Conservation (phyloP, 2,329 filamentous ascomycete genomes). For the Coleophoma eucalyptorum region DNA sequence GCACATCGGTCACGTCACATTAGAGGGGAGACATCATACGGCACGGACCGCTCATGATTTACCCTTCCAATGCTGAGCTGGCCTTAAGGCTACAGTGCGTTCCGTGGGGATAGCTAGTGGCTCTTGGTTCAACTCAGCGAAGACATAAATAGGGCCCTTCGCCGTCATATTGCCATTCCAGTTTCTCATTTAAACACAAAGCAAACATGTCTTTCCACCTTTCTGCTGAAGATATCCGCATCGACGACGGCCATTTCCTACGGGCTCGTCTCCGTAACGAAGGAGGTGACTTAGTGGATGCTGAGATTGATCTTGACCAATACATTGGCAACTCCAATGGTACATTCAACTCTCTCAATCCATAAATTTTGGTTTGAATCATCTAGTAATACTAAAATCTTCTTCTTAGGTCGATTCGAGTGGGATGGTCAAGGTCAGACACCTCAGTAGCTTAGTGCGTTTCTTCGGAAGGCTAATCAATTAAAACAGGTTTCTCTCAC, state of each 20-base stretch:
- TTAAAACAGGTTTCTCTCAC: conserved; percentile 26
- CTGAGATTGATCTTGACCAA: conserved; percentile 53
- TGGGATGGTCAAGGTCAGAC: conserved; percentile 30
- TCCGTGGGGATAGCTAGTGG: too few species aligned
- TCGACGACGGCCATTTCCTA: conserved; percentile 47
- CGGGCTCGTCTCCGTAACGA: conserved; percentile 41
- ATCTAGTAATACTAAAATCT: background rate
- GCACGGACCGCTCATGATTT: too few species aligned
- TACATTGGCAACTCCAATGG: conserved; percentile 50
- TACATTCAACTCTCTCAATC: background rate
- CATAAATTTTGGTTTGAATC: background rate
- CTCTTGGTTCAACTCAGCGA: too few species aligned
- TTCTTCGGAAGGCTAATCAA: background rate
- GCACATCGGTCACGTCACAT: too few species aligned
- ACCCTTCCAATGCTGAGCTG: too few species aligned
- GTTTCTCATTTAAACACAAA: background rate
- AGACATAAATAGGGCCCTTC: too few species aligned
- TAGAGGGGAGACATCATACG: too few species aligned
- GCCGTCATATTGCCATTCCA: background rate
- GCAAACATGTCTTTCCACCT: conserved; percentile 43
- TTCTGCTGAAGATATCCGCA: conserved; percentile 40
- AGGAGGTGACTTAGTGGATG: conserved; percentile 35
- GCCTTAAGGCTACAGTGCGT: too few species aligned
- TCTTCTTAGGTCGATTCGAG: conserved; percentile 11
- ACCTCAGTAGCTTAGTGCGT: background rate